Evolutionary conservation across 2,329 filamentous ascomycete species (phyloP).

Genomic region (Elsinoe ampelina): DNA sequence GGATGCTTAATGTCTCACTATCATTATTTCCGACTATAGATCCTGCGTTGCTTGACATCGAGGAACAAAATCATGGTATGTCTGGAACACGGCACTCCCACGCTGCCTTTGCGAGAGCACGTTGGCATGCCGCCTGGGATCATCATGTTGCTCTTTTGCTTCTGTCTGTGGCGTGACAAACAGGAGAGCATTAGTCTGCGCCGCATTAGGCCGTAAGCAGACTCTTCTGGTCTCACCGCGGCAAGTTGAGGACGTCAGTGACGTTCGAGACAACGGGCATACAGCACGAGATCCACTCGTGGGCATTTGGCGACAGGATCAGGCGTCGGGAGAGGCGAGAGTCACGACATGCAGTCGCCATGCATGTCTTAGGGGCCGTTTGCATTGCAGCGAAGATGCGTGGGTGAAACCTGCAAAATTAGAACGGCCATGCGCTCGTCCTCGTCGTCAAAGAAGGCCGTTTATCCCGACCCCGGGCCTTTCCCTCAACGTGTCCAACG

Average conservation of each 20-base stretch:
- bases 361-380: conserved; percentile 12
- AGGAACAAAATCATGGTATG: not conserved
- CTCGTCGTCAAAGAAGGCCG: not conserved
- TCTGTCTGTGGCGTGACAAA: not conserved
- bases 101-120: not conserved
- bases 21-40: not conserved
- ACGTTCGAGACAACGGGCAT: not conserved
- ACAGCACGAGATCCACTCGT: not conserved
- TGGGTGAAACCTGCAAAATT: not conserved
- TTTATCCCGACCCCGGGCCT: not conserved
- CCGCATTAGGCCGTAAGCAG: not conserved
- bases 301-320: too few relatives aligned
- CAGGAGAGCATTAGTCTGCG: not conserved
- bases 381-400: not conserved
- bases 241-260: not conserved
- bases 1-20: conserved; percentile 15
- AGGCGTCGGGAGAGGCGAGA: too few relatives aligned
- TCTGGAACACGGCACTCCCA: not conserved
- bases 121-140: not conserved
- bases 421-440: not conserved
- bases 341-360: not conserved
- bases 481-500: conserved; percentile 1
- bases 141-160: not conserved
- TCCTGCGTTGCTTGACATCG: not conserved
- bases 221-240: not conserved